These are phyloP conservation scores for Angophora floribunda DNA, from an alignment of 345 rosid genomes.

Conservation along the genomic window DNA sequence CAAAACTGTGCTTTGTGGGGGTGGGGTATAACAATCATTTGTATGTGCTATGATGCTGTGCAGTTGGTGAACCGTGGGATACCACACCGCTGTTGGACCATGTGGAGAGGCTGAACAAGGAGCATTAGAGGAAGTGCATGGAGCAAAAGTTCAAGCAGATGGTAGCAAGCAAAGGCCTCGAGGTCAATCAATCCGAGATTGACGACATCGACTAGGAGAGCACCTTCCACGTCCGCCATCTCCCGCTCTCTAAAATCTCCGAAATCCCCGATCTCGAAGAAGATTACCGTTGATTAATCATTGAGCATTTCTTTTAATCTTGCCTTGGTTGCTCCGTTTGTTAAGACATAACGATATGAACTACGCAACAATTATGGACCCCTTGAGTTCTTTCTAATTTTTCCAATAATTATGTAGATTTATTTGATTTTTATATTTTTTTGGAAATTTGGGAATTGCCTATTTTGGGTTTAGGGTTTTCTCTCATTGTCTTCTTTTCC, in stretches of 20 bases:
- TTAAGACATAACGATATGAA: background rate
- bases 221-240: conserved; percentile 63
- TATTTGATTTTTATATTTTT: too few relatives aligned
- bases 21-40: background rate
- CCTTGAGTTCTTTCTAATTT: background rate
- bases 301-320: background rate
- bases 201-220: conserved; percentile 72
- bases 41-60: background rate
- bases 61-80: conserved; percentile 69
- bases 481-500: too few relatives aligned
- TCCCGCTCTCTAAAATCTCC: conserved; percentile 44
- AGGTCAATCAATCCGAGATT: conserved; percentile 39
- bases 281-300: conserved; percentile 26
- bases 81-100: conserved; percentile 50
- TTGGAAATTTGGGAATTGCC: too few relatives aligned
- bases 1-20: background rate
- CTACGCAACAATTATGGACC: background rate
- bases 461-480: too few relatives aligned
- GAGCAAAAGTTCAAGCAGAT: conserved; percentile 60
- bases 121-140: conserved; percentile 51
- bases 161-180: conserved; percentile 50
- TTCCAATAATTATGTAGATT: background rate
- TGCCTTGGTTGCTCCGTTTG: background rate
- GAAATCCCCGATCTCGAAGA: conserved; percentile 48
- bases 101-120: conserved; percentile 59